Base-by-base conservation (phyloP, 352 stramenopile species). In the Phytopythium oedochilum region DNA sequence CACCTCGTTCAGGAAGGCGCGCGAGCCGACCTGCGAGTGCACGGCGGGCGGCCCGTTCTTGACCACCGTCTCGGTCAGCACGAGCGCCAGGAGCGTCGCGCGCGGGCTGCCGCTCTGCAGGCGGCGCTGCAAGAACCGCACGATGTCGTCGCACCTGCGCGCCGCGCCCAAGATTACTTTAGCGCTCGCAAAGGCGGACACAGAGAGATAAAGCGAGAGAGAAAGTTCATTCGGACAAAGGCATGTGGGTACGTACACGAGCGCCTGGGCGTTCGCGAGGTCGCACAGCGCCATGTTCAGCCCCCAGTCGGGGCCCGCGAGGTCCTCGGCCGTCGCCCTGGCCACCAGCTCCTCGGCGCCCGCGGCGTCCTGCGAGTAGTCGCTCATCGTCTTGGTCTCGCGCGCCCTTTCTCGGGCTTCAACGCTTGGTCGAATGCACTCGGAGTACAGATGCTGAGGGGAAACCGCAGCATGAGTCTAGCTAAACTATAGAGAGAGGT, bases 281-380 rank as follows among this genome's bases (percentile, higher is more conserved):
- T 92, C 83, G 50, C 78, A 92, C 23, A 92, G 46, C 14, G 68
- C 73, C 61, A 90, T 76, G 53, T 92, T 92, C 31, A 92, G 55
- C 22, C 80, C 64, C 83, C 83, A 92, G 44, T 90, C 78, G 17
- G 83, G 77, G 0, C 64, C 73, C 14, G 51, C 45, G 14, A 90
- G 70, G 18, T 64, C 25, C 54, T 76, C 64, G 32, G 70, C 74
- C 40, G 80, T 90, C n/a, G 83, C 79, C 28, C 72, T 70, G 28
- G 71, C 61, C 49, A 92, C 64, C 44, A 92, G 62, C 38, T 73
- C 45, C 55, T 76, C 70, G 17, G 67, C 61, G 29, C 77, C 67
- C 18, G 66, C 64, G 45, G 61, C 55, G 18, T 81, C 68, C 44
- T 77, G 62, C 40, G 59, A 46, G 57, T 83, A 77, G 38, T 68